Conservation (phyloP, 2,329 filamentous ascomycete species). For the Tolypocladium tropicale region DNA sequence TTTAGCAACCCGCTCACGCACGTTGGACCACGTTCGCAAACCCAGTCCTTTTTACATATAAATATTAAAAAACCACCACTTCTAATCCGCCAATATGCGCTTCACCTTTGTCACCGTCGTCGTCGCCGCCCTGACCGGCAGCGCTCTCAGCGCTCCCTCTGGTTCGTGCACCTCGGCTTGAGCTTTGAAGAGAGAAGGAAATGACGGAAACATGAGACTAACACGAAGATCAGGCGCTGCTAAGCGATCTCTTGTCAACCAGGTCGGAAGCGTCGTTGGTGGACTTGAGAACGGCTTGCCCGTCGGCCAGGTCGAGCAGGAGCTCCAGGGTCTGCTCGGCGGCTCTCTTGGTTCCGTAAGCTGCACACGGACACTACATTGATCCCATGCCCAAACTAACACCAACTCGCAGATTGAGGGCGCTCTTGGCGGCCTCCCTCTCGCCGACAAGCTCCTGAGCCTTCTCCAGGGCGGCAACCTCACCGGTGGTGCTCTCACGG, state of each 20-base stretch:
- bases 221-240: not conserved
- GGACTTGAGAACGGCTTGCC: constrained; percentile 7
- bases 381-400: not conserved
- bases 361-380: not conserved
- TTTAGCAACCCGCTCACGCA: not conserved
- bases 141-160: constrained; percentile 6
- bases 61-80: not conserved
- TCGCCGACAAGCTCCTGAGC: constrained; percentile 11
- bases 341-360: not conserved
- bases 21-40: not conserved
- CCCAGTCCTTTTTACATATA: not conserved
- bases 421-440: constrained; percentile 8
- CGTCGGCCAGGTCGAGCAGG: constrained; percentile 8
- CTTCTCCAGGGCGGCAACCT: constrained; percentile 7
- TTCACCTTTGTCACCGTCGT: constrained; percentile 7
- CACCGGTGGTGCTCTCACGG: constrained; percentile 6
- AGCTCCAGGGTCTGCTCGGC: constrained; percentile 10
- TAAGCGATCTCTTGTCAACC: constrained; percentile 6
- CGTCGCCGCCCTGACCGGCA: constrained; percentile 6
- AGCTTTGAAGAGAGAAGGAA: not conserved
- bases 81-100: constrained; percentile 8
- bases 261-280: constrained; percentile 7
- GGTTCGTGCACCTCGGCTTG: not conserved
- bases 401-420: constrained; percentile 6
- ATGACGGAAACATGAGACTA: not conserved